These are phyloP conservation scores for Obba rivulosa DNA, from an alignment of 768 basidiomycete genomes.

Conservation along the genomic window DNA sequence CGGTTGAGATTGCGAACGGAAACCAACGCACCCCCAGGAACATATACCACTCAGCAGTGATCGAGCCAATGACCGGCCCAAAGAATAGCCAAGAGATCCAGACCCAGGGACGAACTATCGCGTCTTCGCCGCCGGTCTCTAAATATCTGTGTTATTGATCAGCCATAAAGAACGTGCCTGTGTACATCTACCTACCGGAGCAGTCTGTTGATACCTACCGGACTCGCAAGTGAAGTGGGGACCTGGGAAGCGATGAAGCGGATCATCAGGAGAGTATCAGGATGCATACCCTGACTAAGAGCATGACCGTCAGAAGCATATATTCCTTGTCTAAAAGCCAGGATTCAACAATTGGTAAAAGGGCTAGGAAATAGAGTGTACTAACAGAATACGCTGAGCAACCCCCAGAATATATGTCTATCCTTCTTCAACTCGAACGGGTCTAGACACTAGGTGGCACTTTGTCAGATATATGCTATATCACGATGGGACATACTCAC, in stretches of 20 bases:
- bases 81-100: constrained; percentile 53
- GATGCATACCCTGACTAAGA: constrained; percentile 9
- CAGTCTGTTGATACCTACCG: constrained; percentile 27
- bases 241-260: too few relatives aligned
- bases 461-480: constrained; percentile 19
- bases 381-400: constrained; percentile 18
- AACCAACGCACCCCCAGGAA: constrained; percentile 27
- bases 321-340: constrained; percentile 10
- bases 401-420: constrained; percentile 23
- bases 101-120: constrained; percentile 57
- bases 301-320: constrained; percentile 2
- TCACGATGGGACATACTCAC: constrained; percentile 11
- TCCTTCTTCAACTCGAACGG: constrained; percentile 27
- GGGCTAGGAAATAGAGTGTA: not conserved
- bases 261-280: not conserved
- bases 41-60: constrained; percentile 50
- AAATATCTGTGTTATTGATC: constrained; percentile 19
- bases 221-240: constrained; percentile 16
- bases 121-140: constrained; percentile 37
- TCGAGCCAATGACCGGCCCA: constrained; percentile 36
- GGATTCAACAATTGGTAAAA: not conserved
- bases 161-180: too few relatives aligned
- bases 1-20: constrained; percentile 59
- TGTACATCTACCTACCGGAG: constrained; percentile 17
- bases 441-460: constrained; percentile 25